Base-by-base conservation (phyloP, 1,284 basidiomycete species). In the Pholiota adiposa region DNA sequence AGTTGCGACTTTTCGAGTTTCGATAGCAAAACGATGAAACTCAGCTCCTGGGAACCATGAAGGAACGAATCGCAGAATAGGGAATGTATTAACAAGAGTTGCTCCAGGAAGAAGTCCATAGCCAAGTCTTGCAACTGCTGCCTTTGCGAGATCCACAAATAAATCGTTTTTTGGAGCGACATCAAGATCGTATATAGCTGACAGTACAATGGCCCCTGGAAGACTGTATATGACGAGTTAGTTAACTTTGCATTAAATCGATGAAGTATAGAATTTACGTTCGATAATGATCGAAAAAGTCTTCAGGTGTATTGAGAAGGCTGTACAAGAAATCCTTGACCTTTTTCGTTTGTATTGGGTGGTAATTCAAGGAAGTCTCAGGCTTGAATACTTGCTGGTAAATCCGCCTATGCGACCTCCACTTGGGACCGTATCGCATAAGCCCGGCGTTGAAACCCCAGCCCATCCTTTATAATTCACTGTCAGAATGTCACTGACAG, bases 311-410 rank as follows among this genome's bases (percentile, higher is more conserved):
- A 3, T 27, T 51, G 1, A 72, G 55, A 9, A 75, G 58, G 8
- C 64, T 58, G 2, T 61, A 58, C 2, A 75, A 54, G 46, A 74
- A 61, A 9, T 65, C 63, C n/a, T 67, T 56, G 18, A 69, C 54
- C 44, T 72, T 70, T 27, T 51, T 54, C 1, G 65, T 57, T 55
- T 72, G 69, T n/a, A 66, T 56, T 1, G 69, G 66, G 25, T 63
- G 53, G 52, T 68, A 69, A 4, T 53, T 51, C 2, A 53, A 11
- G 8, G 66, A 56, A 7, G 62, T 62, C 8, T 67, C 62, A 18
- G 63, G 62, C 51, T 65, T 64, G 52, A 74, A 70, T 16, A 59
- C 62, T 41, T 73, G 68, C 43, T 72, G 68, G 38, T 68, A 67
- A 14, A 72, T 61, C 12, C 69, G 64, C 16, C 69, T 64, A 48